Base-by-base conservation (phyloP, 2,329 filamentous ascomycete species). In the Apiospora sp. region DNA sequence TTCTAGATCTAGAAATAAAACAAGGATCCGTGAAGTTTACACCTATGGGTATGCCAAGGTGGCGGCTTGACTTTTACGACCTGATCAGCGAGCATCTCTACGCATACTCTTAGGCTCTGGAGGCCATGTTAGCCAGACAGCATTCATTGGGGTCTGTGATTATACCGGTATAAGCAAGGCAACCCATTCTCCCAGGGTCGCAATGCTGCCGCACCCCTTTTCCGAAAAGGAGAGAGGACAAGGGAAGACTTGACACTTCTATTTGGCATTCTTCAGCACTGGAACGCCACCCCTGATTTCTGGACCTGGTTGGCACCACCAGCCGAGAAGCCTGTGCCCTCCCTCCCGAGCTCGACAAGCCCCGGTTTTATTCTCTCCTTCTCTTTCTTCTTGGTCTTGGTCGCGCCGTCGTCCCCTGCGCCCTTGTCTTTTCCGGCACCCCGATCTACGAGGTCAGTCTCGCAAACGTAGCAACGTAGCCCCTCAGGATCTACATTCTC, bases 241-340 rank as follows among this genome's bases (percentile, higher is more conserved):
- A 6, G 58, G 22, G 30, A 16, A 16, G 2, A n/a, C 3, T 3
- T 19, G 19, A 41, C 30, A 22, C 19, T 41, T 41, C 10, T 37
- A 13, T n/a, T 12, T 22, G 1, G 30, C 10, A n/a, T 4, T 37
- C 30, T 34, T 85, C 80, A 96, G 80, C 94, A 96, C 80, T 97
- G 94, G 81, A 98, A 98, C 0, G 92, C 92, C 24, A 97, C 91
- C 0, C 93, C 92, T 4, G 88, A 84, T 81, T 92, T 96, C 83
- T 93, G 93, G 22, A 97, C 94, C 77, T 93, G 71, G 79, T 93
- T 97, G 70, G 90, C 89, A 3, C 96, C 96, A n/a, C 92, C 92
- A 5, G 94, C 93, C 5, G 96, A 95, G 82, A 98, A 98, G 0
- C 96, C 96, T 0, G 96, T 98, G 0, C 96, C 96, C 77, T 98